These are phyloP conservation scores for Xanthoconium purpureum DNA, from an alignment of 768 basidiomycete species.

Conservation along the genomic window DNA sequence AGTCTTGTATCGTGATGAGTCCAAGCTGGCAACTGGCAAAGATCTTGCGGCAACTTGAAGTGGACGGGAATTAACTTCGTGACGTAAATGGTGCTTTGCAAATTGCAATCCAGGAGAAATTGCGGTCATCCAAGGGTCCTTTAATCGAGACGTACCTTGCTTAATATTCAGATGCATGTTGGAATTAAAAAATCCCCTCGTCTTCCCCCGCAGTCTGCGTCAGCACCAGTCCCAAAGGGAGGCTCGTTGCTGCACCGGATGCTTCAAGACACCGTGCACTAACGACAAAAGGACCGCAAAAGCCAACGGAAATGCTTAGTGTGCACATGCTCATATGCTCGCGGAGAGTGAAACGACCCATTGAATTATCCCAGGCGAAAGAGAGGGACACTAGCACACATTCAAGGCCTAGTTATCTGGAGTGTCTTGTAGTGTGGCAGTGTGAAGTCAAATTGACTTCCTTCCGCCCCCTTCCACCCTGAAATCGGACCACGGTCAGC, in stretches of 20 bases:
- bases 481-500: neutral
- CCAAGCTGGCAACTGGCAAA: neutral
- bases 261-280: neutral
- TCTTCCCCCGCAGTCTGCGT: neutral
- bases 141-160: neutral
- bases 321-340: neutral
- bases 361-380: neutral
- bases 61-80: slow-evolving; percentile 4
- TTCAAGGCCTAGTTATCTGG: no score
- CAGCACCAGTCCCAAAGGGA: no score
- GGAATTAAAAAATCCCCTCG: neutral
- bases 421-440: neutral
- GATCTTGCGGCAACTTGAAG: neutral
- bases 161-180: neutral
- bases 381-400: no score
- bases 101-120: neutral
- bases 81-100: slow-evolving; percentile 2
- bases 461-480: neutral
- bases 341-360: slow-evolving; percentile 2
- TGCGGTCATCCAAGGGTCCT: neutral
- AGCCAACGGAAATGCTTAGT: neutral
- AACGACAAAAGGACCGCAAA: neutral
- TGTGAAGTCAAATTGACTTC: neutral
- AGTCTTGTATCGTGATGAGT: neutral
- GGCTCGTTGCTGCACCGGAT: no score